A percentile compares a stretch with the other conserved stretches of the same genome.
Conservation (phyloP, 805 yeast species). For the Limtongia smithiae region DNA sequence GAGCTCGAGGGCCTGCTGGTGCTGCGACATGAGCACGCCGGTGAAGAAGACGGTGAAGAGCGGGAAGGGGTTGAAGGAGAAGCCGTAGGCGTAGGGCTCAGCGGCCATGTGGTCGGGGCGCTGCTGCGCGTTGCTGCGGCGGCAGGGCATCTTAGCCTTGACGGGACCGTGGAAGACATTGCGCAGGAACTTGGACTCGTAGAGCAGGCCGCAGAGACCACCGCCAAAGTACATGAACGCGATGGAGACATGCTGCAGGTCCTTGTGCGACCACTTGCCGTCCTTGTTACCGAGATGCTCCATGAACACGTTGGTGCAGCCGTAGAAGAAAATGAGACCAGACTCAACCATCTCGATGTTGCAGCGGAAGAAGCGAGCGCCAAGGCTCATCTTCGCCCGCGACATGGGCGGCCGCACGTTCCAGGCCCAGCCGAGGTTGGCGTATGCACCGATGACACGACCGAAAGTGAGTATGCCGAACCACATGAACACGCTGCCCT, state of each 20-base stretch:
- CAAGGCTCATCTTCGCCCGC: slow-evolving; percentile 27
- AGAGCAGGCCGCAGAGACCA: slow-evolving; percentile 83
- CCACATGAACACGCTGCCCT: slow-evolving; percentile 82
- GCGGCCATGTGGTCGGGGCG: slow-evolving; percentile 16
- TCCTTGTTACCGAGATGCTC: slow-evolving; percentile 80
- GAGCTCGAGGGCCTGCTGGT: slow-evolving; percentile 73
- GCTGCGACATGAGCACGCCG: slow-evolving; percentile 92
- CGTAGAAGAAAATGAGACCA: slow-evolving; percentile 78
- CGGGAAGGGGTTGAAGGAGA: slow-evolving; percentile 93
- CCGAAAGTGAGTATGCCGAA: slow-evolving; percentile 78
- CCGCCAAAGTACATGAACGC: slow-evolving; percentile 90
- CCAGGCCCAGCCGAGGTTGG: slow-evolving; percentile 87
- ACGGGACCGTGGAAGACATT: slow-evolving; percentile 28
- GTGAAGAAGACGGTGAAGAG: slow-evolving; percentile 93
- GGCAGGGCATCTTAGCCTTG: not conserved
- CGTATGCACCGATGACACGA: slow-evolving; percentile 80
- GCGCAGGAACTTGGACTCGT: slow-evolving; percentile 52
- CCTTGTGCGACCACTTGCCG: slow-evolving; percentile 86
- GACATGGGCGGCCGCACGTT: slow-evolving; percentile 43
- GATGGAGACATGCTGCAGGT: slow-evolving; percentile 82
- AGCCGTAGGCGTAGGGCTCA: slow-evolving; percentile 34
- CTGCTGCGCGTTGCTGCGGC: slow-evolving; percentile 1
- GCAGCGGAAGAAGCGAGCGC: slow-evolving; percentile 50
- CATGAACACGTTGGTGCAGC: slow-evolving; percentile 81
- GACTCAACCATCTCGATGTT: slow-evolving; percentile 80